Base-by-base conservation (phyloP, 352 stramenopile species). In the Phytophthora ramorum region DNA sequence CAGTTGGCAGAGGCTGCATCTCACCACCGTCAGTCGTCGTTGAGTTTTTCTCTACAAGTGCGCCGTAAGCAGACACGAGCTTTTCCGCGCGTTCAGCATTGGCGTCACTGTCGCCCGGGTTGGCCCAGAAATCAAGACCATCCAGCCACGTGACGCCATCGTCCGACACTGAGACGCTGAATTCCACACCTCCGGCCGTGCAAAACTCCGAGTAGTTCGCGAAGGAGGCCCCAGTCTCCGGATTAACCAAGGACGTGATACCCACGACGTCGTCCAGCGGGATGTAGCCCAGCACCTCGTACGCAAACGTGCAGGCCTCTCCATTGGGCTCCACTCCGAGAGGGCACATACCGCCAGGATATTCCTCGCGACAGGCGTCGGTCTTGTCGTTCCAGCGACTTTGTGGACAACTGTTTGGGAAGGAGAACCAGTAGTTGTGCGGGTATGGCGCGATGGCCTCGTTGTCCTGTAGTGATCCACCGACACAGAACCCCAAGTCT, bases 391-490 rank as follows among this genome's bases (percentile, higher is more conserved):
- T 47, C 78, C 74, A 91, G 12, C 54, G 52, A 35, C 66, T 49
- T 35, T 71, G 62, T 8, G 78, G 80, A 38, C 83, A 95, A 22
- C 66, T 89, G 58, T 92, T 93, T 2, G 85, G 85, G 73, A 89
- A 94, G 10, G 87, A 96, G 63, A 87, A 93, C 87, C 85, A 94
- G 65, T 84, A 87, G 53, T 86, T 91, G 71, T 87, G 67, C 10
- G 77, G 81, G 74, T 96, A 95, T 38, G 84, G 87, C 9, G 87
- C 87, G 7, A 81, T 65, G 7, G 47, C 28, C 5, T 94, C 83
- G 5, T 63, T 81, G 30, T 83, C 68, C 51, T 81, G 62, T 0
- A 79, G 46, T 1, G 71, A 74, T 24, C 62, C 70, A 12, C 84
- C 79, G 10, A 91, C 61, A 20, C 68, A 90, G 10, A 81, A 75